These are phyloP conservation scores for Saccharomycopsis javanensis DNA, from an alignment of 805 yeast species.

Conservation along the genomic window DNA sequence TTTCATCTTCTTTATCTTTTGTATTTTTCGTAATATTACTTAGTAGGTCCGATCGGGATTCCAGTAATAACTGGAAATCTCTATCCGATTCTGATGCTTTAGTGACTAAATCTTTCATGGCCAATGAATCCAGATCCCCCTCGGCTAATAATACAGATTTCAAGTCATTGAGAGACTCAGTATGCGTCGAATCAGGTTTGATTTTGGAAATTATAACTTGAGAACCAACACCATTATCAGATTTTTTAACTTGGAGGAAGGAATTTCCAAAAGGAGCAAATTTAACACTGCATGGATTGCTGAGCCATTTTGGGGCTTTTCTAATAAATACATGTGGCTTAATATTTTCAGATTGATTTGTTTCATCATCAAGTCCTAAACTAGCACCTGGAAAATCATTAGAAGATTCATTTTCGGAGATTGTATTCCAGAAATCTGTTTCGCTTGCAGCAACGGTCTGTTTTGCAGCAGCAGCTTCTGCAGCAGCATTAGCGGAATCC, in stretches of 20 bases:
- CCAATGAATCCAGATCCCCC: not conserved
- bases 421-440: conserved; percentile 78
- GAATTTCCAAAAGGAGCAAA: conserved; percentile 91
- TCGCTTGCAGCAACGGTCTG: conserved; percentile 30
- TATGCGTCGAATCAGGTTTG: not conserved
- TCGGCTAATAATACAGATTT: not conserved
- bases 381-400: conserved; percentile 4
- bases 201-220: not conserved
- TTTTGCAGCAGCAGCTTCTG: conserved; percentile 5
- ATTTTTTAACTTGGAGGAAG: conserved; percentile 42
- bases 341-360: conserved; percentile 22
- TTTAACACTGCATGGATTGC: conserved; percentile 58
- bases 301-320: conserved; percentile 89
- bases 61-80: conserved; percentile 34
- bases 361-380: conserved; percentile 25
- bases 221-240: not conserved
- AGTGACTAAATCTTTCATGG: conserved; percentile 20
- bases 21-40: conserved; percentile 18
- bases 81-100: conserved; percentile 32
- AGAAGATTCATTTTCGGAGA: conserved; percentile 38
- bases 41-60: not conserved
- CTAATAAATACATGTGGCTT: conserved; percentile 61
- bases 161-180: not conserved
- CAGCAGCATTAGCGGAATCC: conserved; percentile 1
- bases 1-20: conserved; percentile 25